phyloP scores from a whole-genome alignment of 331 rosid species.

The Rhamnella rubrinervis region DNA sequence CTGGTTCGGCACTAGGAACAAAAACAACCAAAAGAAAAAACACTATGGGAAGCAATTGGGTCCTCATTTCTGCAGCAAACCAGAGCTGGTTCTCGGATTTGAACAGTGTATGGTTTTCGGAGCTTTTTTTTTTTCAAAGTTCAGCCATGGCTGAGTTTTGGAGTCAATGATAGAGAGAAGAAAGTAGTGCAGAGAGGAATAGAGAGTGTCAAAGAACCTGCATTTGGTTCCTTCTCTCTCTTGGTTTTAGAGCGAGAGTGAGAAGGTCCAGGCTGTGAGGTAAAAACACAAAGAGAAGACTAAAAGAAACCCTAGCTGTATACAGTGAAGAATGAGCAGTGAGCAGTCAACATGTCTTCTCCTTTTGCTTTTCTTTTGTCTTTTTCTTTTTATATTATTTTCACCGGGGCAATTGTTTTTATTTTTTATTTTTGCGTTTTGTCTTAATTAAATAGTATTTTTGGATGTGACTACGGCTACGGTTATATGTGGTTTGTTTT shows the following conservation, averaged over 20 bases:
- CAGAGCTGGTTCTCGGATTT: neutral
- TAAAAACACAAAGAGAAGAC: neutral
- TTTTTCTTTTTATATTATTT: neutral
- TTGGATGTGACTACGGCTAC: neutral
- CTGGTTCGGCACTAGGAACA: constrained; percentile 43
- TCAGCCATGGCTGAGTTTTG: constrained; percentile 17
- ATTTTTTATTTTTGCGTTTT: neutral
- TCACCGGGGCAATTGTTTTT: neutral
- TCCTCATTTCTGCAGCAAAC: constrained; percentile 11
- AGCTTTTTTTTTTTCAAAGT: constrained; percentile 10
- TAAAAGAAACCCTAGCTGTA: constrained; percentile 37
- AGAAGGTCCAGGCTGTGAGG: constrained; percentile 39
- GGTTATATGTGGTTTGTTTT: too few relatives aligned
- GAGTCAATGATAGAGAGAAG: constrained; percentile 5
- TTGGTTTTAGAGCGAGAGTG: constrained; percentile 7
- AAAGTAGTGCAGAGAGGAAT: neutral
- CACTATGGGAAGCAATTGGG: constrained; percentile 14
- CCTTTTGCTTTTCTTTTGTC: neutral
- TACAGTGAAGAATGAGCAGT: constrained; percentile 13
- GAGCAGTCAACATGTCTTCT: constrained; percentile 27
- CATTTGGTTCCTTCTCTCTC: constrained; percentile 6
- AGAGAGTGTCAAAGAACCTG: constrained; percentile 26
- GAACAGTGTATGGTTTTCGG: too few relatives aligned
- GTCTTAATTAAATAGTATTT: neutral
- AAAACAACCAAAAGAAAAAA: constrained; percentile 8